These are phyloP conservation scores for Penicillium mononematosum DNA, from an alignment of 495 filamentous ascomycete genomes.

Conservation along the genomic window DNA sequence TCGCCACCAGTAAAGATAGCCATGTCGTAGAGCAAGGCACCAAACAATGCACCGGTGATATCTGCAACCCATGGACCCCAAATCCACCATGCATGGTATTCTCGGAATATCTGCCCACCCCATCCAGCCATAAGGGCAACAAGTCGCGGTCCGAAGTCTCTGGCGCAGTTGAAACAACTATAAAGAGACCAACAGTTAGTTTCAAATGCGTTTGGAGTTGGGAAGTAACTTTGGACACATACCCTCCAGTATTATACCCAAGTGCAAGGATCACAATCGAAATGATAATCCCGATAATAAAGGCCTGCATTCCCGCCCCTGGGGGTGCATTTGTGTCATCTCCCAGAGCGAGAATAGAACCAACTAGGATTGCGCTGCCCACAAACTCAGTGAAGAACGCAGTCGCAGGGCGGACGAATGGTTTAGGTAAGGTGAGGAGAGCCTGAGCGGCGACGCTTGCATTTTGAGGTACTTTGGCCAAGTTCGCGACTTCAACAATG, in stretches of 20 bases:
- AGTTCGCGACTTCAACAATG: conserved; percentile 37
- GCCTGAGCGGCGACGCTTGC: conserved; percentile 33
- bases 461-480: conserved; percentile 9
- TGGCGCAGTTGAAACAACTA: conserved; percentile 25
- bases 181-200: not conserved
- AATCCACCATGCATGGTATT: conserved; percentile 25
- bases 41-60: conserved; percentile 21
- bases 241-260: conserved; percentile 28
- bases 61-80: conserved; percentile 28
- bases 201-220: not conserved
- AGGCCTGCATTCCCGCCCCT: conserved; percentile 29
- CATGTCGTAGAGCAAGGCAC: conserved; percentile 22
- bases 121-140: conserved; percentile 29
- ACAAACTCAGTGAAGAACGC: conserved; percentile 41
- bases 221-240: not conserved
- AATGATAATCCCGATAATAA: conserved; percentile 19
- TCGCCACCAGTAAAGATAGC: conserved; percentile 29
- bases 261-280: conserved; percentile 19
- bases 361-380: conserved; percentile 21
- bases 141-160: conserved; percentile 27
- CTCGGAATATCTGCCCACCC: conserved; percentile 14
- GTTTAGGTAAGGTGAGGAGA: conserved; percentile 51
- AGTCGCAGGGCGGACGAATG: conserved; percentile 41
- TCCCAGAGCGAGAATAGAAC: conserved; percentile 25
- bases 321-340: conserved; percentile 27